A percentile compares a stretch with the other conserved stretches of the same genome.
Evolutionary conservation across 148 eudicot species (phyloP).

Genomic region (Arbutus unedo): DNA sequence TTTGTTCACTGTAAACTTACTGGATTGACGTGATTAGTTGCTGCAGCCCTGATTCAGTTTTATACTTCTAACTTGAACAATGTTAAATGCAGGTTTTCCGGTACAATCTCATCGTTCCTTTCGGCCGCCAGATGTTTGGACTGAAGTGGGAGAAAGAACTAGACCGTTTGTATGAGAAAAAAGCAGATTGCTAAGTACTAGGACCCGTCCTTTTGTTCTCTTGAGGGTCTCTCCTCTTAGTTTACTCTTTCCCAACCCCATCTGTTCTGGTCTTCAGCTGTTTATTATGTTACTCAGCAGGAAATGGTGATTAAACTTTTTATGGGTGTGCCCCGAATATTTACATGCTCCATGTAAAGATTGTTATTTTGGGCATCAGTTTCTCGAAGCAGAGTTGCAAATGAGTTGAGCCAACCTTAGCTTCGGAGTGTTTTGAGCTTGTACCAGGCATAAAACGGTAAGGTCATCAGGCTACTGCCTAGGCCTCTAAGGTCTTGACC

Average conservation of each 20-base stretch:
- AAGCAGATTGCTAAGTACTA: not conserved
- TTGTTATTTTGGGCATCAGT: not conserved
- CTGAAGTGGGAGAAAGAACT: constrained; percentile 30
- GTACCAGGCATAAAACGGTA: too few relatives aligned
- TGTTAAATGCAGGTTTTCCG: constrained; percentile 59
- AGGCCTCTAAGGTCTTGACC: too few relatives aligned
- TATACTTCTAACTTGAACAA: not conserved
- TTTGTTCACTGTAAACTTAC: not conserved
- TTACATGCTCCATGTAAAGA: not conserved
- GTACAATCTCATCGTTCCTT: constrained; percentile 85
- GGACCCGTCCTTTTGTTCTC: not conserved
- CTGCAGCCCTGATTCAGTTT: not conserved
- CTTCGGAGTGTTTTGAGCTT: not conserved
- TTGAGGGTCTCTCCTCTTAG: not conserved
- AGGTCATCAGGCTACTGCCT: too few relatives aligned
- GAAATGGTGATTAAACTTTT: not conserved
- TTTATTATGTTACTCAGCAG: not conserved
- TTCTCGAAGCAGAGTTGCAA: not conserved
- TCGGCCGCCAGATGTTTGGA: constrained; percentile 53
- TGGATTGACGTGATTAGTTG: not conserved
- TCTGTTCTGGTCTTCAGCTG: not conserved
- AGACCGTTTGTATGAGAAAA: constrained; percentile 21
- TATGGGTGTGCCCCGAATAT: not conserved
- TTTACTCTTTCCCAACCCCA: not conserved
- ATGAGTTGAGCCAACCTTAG: not conserved